Evolutionary conservation across 1,139 yeast species (phyloP).

Genomic region (Geotrichum carabidarum): DNA sequence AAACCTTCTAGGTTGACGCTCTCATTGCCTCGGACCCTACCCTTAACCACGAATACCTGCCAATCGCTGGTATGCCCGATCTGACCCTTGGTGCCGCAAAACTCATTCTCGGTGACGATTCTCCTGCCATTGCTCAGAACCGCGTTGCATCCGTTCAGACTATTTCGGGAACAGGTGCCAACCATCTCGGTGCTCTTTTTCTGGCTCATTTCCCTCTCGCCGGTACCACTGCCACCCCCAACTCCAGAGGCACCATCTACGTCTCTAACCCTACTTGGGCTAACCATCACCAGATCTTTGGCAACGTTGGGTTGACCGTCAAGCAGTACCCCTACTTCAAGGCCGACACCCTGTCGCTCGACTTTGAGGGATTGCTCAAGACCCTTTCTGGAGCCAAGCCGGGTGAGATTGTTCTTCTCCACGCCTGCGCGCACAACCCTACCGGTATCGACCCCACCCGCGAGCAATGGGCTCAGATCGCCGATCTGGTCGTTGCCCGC

Average conservation of each 20-base stretch:
- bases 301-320: conserved; percentile 57
- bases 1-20: conserved; percentile 47
- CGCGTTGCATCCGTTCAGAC: conserved; percentile 75
- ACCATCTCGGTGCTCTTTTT: conserved; percentile 80
- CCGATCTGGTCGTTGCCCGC: conserved; percentile 52
- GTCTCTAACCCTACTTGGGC: conserved; percentile 95
- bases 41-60: conserved; percentile 87
- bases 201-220: conserved; percentile 46
- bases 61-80: conserved; percentile 72
- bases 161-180: conserved; percentile 92
- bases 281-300: conserved; percentile 80
- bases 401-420: conserved; percentile 59
- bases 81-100: conserved; percentile 70
- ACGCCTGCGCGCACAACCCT: conserved; percentile 96
- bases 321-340: conserved; percentile 80
- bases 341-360: conserved; percentile 55
- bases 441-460: conserved; percentile 88
- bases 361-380: conserved; percentile 43
- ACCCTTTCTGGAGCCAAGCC: conserved; percentile 31
- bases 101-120: conserved; percentile 66
- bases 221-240: conserved; percentile 19
- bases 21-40: conserved; percentile 49
- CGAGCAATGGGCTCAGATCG: conserved; percentile 73
- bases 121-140: conserved; percentile 48
- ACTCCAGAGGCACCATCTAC: conserved; percentile 46